phyloP scores from a whole-genome alignment of 2,329 filamentous ascomycete species.

The Mollisia scopiformis region DNA sequence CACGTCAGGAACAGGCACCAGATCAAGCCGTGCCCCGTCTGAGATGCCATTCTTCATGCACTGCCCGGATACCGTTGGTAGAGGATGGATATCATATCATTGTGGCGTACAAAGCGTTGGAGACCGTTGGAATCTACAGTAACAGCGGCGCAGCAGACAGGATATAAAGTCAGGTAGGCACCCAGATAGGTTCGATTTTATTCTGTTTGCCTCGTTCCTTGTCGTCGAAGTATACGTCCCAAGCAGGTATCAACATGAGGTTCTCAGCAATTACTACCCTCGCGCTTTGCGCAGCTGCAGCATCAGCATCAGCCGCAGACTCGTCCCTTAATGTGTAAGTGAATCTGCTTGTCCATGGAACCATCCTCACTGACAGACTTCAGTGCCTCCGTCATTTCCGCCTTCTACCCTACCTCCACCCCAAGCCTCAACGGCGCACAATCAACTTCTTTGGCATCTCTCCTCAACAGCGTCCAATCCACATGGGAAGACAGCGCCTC shows the following conservation, averaged over 20 bases:
- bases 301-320: conserved; percentile 13
- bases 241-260: conserved; percentile 21
- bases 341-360: background rate
- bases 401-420: conserved; percentile 21
- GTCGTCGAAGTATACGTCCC: too few relatives aligned
- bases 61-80: too few relatives aligned
- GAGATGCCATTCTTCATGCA: too few relatives aligned
- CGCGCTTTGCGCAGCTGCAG: conserved; percentile 12
- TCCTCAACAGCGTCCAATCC: conserved; percentile 20
- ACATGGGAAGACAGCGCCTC: conserved; percentile 20
- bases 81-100: too few relatives aligned
- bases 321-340: conserved; percentile 26
- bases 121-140: background rate
- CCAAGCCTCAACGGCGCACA: conserved; percentile 20
- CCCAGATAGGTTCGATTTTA: background rate
- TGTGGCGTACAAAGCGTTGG: background rate
- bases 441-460: conserved; percentile 27
- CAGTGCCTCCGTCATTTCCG: conserved; percentile 26
- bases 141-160: background rate
- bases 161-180: background rate
- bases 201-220: background rate
- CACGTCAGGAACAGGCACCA: background rate
- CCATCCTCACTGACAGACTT: background rate
- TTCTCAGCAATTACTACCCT: conserved; percentile 10
- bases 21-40: background rate